Evolutionary conservation across 2,329 filamentous ascomycete species (phyloP).

Genomic region (Cercospora nicotianae): DNA sequence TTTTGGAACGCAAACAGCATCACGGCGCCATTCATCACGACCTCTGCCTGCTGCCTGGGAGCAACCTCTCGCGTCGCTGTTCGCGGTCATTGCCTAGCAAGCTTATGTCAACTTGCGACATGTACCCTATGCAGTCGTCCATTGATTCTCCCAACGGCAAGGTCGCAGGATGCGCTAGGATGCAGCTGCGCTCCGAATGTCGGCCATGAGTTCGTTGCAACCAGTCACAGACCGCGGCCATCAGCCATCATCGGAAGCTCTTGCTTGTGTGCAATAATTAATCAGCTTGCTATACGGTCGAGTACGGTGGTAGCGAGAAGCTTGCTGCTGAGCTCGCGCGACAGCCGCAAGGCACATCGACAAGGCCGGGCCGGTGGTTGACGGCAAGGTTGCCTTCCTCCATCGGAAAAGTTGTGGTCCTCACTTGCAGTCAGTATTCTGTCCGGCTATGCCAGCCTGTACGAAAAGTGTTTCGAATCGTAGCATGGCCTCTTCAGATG

Average conservation of each 20-base stretch:
- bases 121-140: neutral
- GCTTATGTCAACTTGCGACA: neutral
- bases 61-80: neutral
- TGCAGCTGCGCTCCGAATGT: neutral
- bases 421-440: neutral
- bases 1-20: neutral
- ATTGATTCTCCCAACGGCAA: neutral
- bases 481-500: neutral
- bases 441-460: neutral
- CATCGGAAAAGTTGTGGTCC: neutral
- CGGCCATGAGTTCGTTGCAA: neutral
- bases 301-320: neutral
- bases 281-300: neutral
- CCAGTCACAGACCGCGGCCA: neutral
- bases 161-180: slow-evolving; percentile 1
- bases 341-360: neutral
- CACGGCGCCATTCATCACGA: neutral
- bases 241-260: neutral
- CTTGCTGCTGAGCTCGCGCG: slow-evolving; percentile 1
- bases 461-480: neutral
- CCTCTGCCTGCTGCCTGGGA: neutral
- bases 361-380: slow-evolving; percentile 5
- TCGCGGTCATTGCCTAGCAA: neutral
- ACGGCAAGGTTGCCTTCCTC: neutral
- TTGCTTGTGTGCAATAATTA: neutral